Base-by-base conservation (phyloP, 805 yeast genomes). In the Myxozyma nipponensis region DNA sequence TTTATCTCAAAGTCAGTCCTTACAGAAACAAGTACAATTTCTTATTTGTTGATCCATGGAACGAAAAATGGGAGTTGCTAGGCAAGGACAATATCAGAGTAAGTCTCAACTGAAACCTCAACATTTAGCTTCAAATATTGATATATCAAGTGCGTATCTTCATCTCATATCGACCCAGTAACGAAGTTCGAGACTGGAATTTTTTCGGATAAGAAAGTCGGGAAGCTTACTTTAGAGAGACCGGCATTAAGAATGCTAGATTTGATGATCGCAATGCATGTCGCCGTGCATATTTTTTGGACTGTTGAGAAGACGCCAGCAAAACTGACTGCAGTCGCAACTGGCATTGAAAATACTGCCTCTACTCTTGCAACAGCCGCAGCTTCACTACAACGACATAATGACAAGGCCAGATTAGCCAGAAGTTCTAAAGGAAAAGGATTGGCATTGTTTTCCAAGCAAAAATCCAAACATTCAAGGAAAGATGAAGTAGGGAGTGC, bases 181-280 rank as follows among this genome's bases (percentile, higher is more conserved):
- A 23, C 56, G n/a, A 38, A 6, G 4, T 19, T 54, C 6, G 56
- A 50, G 35, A 26, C 26, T 39, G 47, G 47, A 26, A 24, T 34
- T 10, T 23, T 46, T 6, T 7, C 36, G 15, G 46, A 25, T 4
- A 30, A 42, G 3, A 53, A 53, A 46, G 56, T 52, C 19, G 58
- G 58, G 2, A 49, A 52, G 52, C 50, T 54, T 23, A 44, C 36
- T 3, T 30, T 54, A 2, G 32, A 42, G 5, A 18, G 28, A n/a
- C 23, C 48, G 2, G 58, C 58, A 4, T 32, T 54, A 23, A 32
- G 38, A 25, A 54, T 54, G 58, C 53, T 54, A 2, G 58, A 54
- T 38, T 28, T 54, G 7, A 48, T 49, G 56, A 40, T 54, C 23
- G 52, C 57, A 4, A 30, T 37, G 2, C 52, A 54, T 25, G 52